phyloP scores from a whole-genome alignment of 1,139 yeast species.

The Magnusiomyces magnusii region DNA sequence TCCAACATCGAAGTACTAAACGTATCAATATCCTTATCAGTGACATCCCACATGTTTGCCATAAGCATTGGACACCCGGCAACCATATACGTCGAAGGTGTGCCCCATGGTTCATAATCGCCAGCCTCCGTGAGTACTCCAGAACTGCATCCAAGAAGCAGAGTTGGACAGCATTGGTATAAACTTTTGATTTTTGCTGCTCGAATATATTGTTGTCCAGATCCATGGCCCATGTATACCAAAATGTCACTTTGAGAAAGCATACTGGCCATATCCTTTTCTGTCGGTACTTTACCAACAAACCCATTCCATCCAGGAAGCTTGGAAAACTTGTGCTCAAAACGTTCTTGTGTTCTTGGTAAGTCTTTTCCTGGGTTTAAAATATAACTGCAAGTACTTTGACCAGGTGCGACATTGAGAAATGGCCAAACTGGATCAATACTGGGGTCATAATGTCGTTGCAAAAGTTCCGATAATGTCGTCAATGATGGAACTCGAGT shows the following conservation, averaged over 20 bases:
- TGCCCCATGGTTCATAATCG: constrained; percentile 64
- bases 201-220: constrained; percentile 77
- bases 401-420: constrained; percentile 20
- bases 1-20: constrained; percentile 56
- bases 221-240: constrained; percentile 89
- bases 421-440: constrained; percentile 11
- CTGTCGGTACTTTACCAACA: constrained; percentile 50
- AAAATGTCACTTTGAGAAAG: constrained; percentile 46
- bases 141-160: constrained; percentile 89
- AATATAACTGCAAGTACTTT: constrained; percentile 43
- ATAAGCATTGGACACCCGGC: constrained; percentile 80
- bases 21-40: constrained; percentile 87
- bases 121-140: constrained; percentile 60
- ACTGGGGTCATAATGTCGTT: constrained; percentile 18
- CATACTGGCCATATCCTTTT: constrained; percentile 39
- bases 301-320: constrained; percentile 48
- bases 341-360: constrained; percentile 54
- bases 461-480: constrained; percentile 41
- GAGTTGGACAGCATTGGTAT: constrained; percentile 51
- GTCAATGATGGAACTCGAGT: constrained; percentile 69
- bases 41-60: constrained; percentile 94
- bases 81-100: constrained; percentile 61
- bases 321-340: constrained; percentile 41
- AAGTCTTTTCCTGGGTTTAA: constrained; percentile 83
- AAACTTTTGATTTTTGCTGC: constrained; percentile 42